Conservation (phyloP, 2,329 filamentous ascomycete genomes). For the Celoporthe dispersa region DNA sequence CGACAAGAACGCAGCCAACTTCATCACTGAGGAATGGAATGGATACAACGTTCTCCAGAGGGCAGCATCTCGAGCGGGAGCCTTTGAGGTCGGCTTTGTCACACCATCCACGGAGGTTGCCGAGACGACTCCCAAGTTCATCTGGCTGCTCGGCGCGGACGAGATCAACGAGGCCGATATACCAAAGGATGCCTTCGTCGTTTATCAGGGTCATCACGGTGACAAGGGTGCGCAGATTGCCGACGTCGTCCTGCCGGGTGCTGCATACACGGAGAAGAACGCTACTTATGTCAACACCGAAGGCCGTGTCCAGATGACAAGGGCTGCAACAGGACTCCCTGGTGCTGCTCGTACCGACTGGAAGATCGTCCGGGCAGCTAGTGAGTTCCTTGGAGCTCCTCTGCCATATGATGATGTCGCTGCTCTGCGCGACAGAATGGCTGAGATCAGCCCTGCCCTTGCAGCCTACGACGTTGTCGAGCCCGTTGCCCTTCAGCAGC, state of each 20-base stretch:
- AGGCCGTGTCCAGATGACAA: conserved; percentile 91
- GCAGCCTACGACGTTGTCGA: conserved; percentile 91
- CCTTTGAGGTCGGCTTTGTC: conserved; percentile 94
- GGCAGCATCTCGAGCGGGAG: conserved; percentile 87
- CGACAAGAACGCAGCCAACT: conserved; percentile 89
- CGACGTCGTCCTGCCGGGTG: conserved; percentile 90
- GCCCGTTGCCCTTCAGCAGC: conserved; percentile 69
- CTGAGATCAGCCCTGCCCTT: conserved; percentile 89
- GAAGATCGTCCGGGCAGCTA: conserved; percentile 95
- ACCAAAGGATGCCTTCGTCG: conserved; percentile 92
- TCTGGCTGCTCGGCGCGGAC: conserved; percentile 96
- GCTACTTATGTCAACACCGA: conserved; percentile 98
- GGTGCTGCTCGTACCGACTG: conserved; percentile 94
- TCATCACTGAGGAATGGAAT: conserved; percentile 90
- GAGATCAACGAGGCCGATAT: conserved; percentile 85
- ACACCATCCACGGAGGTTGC: conserved; percentile 82
- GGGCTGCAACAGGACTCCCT: conserved; percentile 84
- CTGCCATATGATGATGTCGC: conserved; percentile 94
- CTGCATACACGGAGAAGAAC: conserved; percentile 95
- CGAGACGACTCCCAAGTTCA: conserved; percentile 86
- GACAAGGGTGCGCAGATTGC: conserved; percentile 91
- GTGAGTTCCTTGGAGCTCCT: conserved; percentile 85
- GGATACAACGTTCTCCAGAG: conserved; percentile 97
- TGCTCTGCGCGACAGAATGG: conserved; percentile 87
- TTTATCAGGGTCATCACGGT: conserved; percentile 98